Evolutionary conservation across 2,329 filamentous ascomycete genomes (phyloP).

Genomic region (Clarireedia homoeocarpa): DNA sequence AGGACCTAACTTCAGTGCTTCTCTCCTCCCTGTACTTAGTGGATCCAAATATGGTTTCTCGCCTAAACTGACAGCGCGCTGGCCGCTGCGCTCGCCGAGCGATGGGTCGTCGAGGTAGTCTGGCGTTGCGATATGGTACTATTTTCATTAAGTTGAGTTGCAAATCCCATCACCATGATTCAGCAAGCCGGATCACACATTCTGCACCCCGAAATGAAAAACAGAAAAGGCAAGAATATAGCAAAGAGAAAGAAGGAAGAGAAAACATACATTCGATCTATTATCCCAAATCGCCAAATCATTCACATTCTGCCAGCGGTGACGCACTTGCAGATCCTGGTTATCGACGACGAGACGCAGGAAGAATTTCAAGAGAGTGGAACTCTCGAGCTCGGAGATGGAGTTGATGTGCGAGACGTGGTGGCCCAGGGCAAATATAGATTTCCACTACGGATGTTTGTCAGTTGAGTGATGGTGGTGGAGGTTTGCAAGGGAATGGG

Average conservation of each 20-base stretch:
- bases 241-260: not conserved
- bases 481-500: too few species aligned
- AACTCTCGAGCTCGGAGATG: constrained; percentile 39
- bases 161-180: too few species aligned
- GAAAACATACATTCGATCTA: constrained; percentile 32
- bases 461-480: not conserved
- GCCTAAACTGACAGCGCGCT: constrained; percentile 42
- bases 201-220: too few species aligned
- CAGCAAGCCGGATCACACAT: too few species aligned
- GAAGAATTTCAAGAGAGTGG: constrained; percentile 44
- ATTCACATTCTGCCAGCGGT: constrained; percentile 31
- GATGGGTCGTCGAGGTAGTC: constrained; percentile 37
- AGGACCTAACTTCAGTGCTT: constrained; percentile 5
- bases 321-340: constrained; percentile 45
- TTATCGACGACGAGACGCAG: constrained; percentile 43
- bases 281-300: constrained; percentile 51
- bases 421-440: constrained; percentile 43
- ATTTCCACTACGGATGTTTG: constrained; percentile 37
- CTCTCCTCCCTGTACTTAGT: constrained; percentile 36
- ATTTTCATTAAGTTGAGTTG: not conserved
- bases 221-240: too few species aligned
- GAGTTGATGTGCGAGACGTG: constrained; percentile 45
- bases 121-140: constrained; percentile 46
- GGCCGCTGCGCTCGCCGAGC: constrained; percentile 39
- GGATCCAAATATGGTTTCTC: constrained; percentile 45